phyloP scores from a whole-genome alignment of 2,329 filamentous ascomycete genomes.

The Aspergillus candidus region DNA sequence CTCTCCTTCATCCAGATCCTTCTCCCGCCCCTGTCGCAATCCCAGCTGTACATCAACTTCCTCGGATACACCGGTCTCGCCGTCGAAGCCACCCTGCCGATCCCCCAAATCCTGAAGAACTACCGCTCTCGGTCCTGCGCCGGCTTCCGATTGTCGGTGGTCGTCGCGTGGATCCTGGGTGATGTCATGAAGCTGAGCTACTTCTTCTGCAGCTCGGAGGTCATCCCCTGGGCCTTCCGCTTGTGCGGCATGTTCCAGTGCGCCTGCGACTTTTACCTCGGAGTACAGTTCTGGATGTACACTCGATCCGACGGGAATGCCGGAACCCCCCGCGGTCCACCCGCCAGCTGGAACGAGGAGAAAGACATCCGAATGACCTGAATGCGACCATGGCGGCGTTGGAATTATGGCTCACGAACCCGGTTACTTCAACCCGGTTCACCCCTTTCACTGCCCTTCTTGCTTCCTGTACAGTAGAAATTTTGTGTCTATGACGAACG shows the following conservation, averaged over 20 bases:
- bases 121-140: constrained; percentile 44
- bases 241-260: constrained; percentile 46
- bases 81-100: constrained; percentile 43
- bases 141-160: constrained; percentile 44
- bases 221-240: constrained; percentile 45
- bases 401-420: too few relatives aligned
- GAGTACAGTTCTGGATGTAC: constrained; percentile 45
- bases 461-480: too few relatives aligned
- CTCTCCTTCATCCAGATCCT: constrained; percentile 51
- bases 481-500: too few relatives aligned
- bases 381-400: constrained; percentile 7
- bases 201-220: constrained; percentile 41
- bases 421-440: too few relatives aligned
- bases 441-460: too few relatives aligned
- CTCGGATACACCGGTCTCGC: constrained; percentile 43
- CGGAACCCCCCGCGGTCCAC: constrained; percentile 18
- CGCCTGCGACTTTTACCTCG: constrained; percentile 43
- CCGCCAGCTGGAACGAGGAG: constrained; percentile 26
- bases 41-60: constrained; percentile 38
- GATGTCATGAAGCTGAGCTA: constrained; percentile 48
- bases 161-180: constrained; percentile 44
- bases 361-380: constrained; percentile 37
- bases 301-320: constrained; percentile 26
- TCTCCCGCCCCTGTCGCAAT: constrained; percentile 42
- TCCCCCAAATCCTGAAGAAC: constrained; percentile 45